A percentile compares a stretch with the other conserved stretches of the same genome.
phyloP scores from a whole-genome alignment of 495 filamentous ascomycete species.

The Penicillium paradoxum region DNA sequence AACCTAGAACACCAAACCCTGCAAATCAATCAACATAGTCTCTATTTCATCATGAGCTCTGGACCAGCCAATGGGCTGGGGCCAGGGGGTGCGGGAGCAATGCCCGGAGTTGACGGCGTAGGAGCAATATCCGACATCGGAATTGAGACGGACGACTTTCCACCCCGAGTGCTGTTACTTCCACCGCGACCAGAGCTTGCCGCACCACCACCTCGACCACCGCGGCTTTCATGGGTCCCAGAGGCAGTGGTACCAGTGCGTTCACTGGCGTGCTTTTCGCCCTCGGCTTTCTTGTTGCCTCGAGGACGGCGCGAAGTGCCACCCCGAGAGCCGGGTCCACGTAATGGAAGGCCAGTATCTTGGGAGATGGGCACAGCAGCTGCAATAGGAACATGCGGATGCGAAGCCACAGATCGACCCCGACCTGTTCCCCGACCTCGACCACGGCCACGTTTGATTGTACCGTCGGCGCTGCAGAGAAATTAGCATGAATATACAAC shows the following conservation, averaged over 20 bases:
- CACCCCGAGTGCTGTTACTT: slow-evolving; percentile 26
- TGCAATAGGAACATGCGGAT: slow-evolving; percentile 36
- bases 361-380: slow-evolving; percentile 42
- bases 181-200: slow-evolving; percentile 31
- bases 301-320: slow-evolving; percentile 78
- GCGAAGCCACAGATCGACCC: slow-evolving; percentile 34
- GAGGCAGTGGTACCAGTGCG: slow-evolving; percentile 16
- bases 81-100: slow-evolving; percentile 21
- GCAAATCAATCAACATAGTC: neutral
- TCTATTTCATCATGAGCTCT: slow-evolving; percentile 30
- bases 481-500: slow-evolving; percentile 22
- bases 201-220: slow-evolving; percentile 27
- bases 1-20: slow-evolving; percentile 1
- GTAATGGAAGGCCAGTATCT: slow-evolving; percentile 48
- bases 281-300: slow-evolving; percentile 67
- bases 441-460: slow-evolving; percentile 70
- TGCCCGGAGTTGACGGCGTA: slow-evolving; percentile 20
- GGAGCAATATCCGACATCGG: slow-evolving; percentile 29
- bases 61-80: slow-evolving; percentile 27
- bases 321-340: slow-evolving; percentile 72
- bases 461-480: slow-evolving; percentile 61
- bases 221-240: slow-evolving; percentile 21
- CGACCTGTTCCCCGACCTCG: slow-evolving; percentile 59
- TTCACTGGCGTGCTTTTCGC: slow-evolving; percentile 59
- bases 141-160: slow-evolving; percentile 20